Evolutionary conservation across 345 rosid genomes (phyloP), one percentile per base, ranked within the genome.

Genomic region (Psidium friedrichsthalianum): DNA sequence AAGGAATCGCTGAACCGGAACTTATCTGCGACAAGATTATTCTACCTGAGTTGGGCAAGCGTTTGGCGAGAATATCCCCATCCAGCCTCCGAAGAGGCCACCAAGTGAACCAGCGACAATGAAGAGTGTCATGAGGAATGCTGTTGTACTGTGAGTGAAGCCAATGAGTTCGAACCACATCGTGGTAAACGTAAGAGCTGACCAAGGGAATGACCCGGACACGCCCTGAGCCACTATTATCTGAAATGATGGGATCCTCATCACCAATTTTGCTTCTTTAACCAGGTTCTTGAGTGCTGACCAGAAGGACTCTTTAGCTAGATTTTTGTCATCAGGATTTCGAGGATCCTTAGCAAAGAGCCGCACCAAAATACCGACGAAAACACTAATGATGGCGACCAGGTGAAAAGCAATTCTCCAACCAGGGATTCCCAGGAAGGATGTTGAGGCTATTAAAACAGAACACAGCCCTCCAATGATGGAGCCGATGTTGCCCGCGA

Each of bases 111-210:
- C 44, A 44, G 95, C 94, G 83, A 91, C 84, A 40, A 91, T 93
- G 64, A 95, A 94, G 53, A 93, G 64, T 82, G 92, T 92, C 74
- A 91, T 85, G 51, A 96, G 89, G 89, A 93, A 85, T 1, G 96
- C 98, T 12, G 98, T 95, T 83, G 83, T 86, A 74, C 88, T 82
- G 49, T 94, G 99, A 61, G 96, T 94, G 88, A 95, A 94, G 49
- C 98, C 98, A 3, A 91, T 88, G 29, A 95, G 97, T 88, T 96
- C 99, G 84, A 96, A 90, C 98, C 98, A 96, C 98, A 96, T 93
- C 1, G 98, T 90, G 14, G 97, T 90, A 88, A 94, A 95, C 74
- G 98, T 91, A 89, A 96, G 61, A 82, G 98, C 99, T 61, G 96
- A 95, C 95, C 98, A 93, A 9, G 99, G 98, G 88, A 95, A 94